Evolutionary conservation across 495 filamentous ascomycete genomes (phyloP).

Genomic region (Neurospora sp.): DNA sequence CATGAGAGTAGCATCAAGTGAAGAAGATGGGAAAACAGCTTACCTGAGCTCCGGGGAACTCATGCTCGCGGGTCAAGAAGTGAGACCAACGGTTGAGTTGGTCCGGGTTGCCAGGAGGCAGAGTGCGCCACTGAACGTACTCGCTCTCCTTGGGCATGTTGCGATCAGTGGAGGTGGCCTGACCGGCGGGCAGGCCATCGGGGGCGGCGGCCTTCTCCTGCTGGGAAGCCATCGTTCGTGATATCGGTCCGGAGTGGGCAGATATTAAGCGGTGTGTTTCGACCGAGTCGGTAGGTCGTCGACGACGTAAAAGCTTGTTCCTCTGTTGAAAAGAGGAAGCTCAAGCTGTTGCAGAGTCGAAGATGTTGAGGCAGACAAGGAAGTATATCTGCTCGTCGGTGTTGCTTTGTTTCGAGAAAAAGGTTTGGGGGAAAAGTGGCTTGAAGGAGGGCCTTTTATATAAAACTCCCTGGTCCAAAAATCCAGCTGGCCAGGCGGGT

Average conservation of each 20-base stretch:
- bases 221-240: not conserved
- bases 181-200: not conserved
- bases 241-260: not conserved
- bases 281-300: not conserved
- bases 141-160: conserved; percentile 32
- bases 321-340: not conserved
- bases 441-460: not conserved
- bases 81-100: conserved; percentile 39
- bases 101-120: conserved; percentile 28
- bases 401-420: not conserved
- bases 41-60: conserved; percentile 88
- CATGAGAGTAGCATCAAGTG: not conserved
- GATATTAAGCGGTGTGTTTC: not conserved
- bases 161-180: conserved; percentile 3
- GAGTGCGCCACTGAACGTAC: conserved; percentile 34
- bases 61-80: conserved; percentile 54
- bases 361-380: not conserved
- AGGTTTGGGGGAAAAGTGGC: not conserved
- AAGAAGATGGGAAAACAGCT: conserved; percentile 2
- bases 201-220: not conserved
- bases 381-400: not conserved
- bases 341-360: not conserved
- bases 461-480: not conserved
- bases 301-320: not conserved
- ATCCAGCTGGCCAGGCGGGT: not conserved